Evolutionary conservation across 129 eudicot species (phyloP).

Genomic region (Artemisia annua): DNA sequence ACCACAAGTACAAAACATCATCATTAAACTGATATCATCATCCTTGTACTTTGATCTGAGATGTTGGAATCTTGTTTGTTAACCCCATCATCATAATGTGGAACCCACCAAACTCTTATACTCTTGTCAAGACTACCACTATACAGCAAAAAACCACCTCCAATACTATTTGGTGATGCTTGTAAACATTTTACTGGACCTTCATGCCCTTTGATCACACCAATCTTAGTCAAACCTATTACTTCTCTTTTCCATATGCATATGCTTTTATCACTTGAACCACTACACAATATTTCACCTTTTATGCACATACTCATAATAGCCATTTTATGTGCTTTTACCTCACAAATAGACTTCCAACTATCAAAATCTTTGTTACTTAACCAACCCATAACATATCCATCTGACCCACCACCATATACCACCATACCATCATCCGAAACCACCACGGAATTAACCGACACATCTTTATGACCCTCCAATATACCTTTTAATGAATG

Average conservation of each 20-base stretch:
- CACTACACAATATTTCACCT: constrained; percentile 74
- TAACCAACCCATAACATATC: constrained; percentile 84
- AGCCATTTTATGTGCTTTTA: constrained; percentile 76
- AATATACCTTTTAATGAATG: constrained; percentile 64
- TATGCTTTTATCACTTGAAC: constrained; percentile 81
- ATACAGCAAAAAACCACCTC: constrained; percentile 85
- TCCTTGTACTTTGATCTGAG: constrained; percentile 20
- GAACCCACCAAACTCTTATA: constrained; percentile 97
- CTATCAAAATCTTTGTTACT: constrained; percentile 43
- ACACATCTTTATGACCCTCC: constrained; percentile 83
- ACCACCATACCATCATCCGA: constrained; percentile 59
- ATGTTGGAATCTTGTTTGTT: constrained; percentile 19
- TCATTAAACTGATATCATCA: constrained; percentile 23
- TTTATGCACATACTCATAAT: constrained; percentile 71
- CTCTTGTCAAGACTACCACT: constrained; percentile 90
- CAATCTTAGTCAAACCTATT: constrained; percentile 49
- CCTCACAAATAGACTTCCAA: constrained; percentile 67
- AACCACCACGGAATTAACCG: constrained; percentile 59
- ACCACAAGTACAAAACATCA: background rate
- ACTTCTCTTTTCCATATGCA: constrained; percentile 73
- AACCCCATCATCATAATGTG: constrained; percentile 37
- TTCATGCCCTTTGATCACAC: constrained; percentile 81
- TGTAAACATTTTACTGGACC: constrained; percentile 91
- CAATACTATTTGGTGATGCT: constrained; percentile 52
- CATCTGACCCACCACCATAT: constrained; percentile 84